Conservation (phyloP, 2,329 filamentous ascomycete species). For the Cadophora malorum region DNA sequence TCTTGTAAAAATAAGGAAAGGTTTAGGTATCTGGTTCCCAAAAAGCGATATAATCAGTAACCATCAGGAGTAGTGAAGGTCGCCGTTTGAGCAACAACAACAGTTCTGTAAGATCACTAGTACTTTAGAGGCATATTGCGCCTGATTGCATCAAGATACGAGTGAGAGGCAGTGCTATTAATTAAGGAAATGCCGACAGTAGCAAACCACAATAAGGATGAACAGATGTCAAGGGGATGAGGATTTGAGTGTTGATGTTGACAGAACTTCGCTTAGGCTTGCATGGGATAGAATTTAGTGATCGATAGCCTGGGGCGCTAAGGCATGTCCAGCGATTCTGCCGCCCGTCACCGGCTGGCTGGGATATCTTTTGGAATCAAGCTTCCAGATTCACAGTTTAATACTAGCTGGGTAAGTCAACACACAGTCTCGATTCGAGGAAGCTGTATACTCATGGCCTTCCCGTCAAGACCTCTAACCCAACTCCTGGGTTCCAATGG, state of each 20-base stretch:
- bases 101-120: too few relatives aligned
- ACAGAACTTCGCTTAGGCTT: neutral
- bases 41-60: too few relatives aligned
- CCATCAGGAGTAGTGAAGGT: too few relatives aligned
- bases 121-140: too few relatives aligned
- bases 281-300: neutral
- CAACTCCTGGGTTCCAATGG: conserved; percentile 66
- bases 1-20: too few relatives aligned
- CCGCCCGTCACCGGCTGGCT: neutral
- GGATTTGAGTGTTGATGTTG: neutral
- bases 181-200: too few relatives aligned
- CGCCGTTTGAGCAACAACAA: too few relatives aligned
- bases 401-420: neutral
- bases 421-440: neutral
- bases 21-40: too few relatives aligned
- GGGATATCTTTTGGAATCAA: neutral
- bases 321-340: neutral
- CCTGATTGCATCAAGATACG: too few relatives aligned
- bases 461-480: conserved; percentile 55
- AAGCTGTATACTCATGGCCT: conserved; percentile 44
- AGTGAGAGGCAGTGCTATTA: too few relatives aligned
- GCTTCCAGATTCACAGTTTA: neutral
- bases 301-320: neutral
- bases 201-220: too few relatives aligned
- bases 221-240: too few relatives aligned